Percentiles rank a stretch among this genome's conserved stretches.
phyloP scores from a whole-genome alignment of 257 asterid species.

The Nicotiana benthamiana region DNA sequence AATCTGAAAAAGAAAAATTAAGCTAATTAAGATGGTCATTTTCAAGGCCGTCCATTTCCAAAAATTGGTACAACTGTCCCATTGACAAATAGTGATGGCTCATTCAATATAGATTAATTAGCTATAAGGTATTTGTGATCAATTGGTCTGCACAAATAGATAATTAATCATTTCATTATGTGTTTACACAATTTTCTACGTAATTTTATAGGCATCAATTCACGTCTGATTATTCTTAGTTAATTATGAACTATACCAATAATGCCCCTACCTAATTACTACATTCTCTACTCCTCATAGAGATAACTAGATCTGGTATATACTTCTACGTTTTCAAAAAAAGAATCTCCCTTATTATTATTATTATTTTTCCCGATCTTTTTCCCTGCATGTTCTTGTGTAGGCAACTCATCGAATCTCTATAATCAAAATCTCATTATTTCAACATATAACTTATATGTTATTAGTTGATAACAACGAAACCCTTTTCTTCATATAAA shows the following conservation, averaged over 20 bases:
- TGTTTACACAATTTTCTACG: not conserved
- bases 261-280: not conserved
- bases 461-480: not conserved
- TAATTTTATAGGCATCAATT: no score
- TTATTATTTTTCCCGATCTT: no score
- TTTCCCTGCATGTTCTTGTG: not conserved
- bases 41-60: not conserved
- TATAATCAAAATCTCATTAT: not conserved
- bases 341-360: not conserved
- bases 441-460: not conserved
- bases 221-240: no score
- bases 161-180: not conserved
- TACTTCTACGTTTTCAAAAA: not conserved
- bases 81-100: not conserved
- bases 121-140: no score
- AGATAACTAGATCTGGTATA: not conserved
- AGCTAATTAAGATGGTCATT: not conserved
- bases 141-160: no score
- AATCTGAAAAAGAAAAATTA: not conserved
- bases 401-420: not conserved
- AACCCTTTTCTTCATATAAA: not conserved
- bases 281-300: not conserved
- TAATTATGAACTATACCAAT: no score
- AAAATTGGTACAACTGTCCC: conserved; percentile 8
- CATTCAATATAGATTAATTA: not conserved